Evolutionary conservation across 2,329 filamentous ascomycete species (phyloP), one percentile per base, ranked within the genome.

Genomic region (Clarireedia hainanense): DNA sequence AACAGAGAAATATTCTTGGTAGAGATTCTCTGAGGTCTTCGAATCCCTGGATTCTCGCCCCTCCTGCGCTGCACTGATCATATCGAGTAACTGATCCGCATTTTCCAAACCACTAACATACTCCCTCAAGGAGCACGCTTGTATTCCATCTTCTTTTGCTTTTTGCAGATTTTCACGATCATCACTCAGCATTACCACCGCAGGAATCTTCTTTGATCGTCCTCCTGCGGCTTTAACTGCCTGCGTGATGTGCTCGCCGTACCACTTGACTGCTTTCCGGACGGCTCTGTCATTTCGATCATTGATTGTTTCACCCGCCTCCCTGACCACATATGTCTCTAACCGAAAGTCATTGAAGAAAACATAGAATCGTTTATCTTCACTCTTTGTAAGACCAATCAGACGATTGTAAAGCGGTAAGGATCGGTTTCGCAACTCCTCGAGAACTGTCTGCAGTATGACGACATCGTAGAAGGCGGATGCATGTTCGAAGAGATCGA

Each of bases 311-410:
- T 99, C 94, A 39, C 88, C 86, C 5, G 79, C 72, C 20, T 85
- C 80, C 59, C 94, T 80, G 27, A 80, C 74, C 48, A 96, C 82
- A 67, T 96, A 88, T 0, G 94, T 99, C 71, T 99, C 95, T 40
- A 91, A 77, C 51, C 92, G 83, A 69, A 99, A 99, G 66, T 99
- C 94, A 71, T 99, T 99, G 81, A 97, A 97, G 71, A 99, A 99
- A 52, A 99, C 89, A 68, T 97, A 96, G 70, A 96, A 97, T 54
- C 92, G 84, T 77, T 99, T 99, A 62, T 95, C 91, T 65, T 96
- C 91, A 67, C 92, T 96, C 73, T 92, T 95, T 40, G 91, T 95
- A 61, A 99, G 77, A 23, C 88, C 85, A 63, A 97, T 83, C 50
- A 99, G 77, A 40, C 94, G 88, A 71, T 96, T 96, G 75, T 97